Base-by-base conservation (phyloP, 2,329 filamentous ascomycete genomes). In the Cytospora piceicola region DNA sequence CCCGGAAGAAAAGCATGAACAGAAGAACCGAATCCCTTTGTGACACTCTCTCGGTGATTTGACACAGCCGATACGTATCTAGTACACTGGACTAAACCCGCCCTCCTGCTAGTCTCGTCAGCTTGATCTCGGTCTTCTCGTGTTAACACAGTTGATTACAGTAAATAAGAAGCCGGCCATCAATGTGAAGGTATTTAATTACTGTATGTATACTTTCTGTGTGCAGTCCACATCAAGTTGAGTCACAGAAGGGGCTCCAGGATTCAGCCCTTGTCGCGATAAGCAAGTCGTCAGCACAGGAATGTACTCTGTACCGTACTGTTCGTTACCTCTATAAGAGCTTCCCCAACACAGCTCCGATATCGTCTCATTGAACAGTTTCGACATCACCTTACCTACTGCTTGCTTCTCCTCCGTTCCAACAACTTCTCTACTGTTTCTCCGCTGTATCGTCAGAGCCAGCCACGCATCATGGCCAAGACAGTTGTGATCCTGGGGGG, bases 401-500 rank as follows among this genome's bases (percentile, higher is more conserved):
- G 15, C 36, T 39, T 39, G 15, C 12, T 39, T 39, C 12, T 15
- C 14, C 8, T 8, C 12, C 36, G 14, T 39, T 5, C 39, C 39
- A n/a, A n/a, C 17, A n/a, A 5, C 39, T 42, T 17, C 8, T 42
- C 20, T 42, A 42, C 17, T 42, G 5, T 24, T 24, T 12, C n/a
- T n/a, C 11, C 11, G n/a, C 9, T 22, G n/a, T 12, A 49, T 12
- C 46, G 11, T 1, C 7, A 9, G 51, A 49, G n/a, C 5, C 6
- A 29, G 30, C 32, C 29, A 42, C 52, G 61, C 70, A 70, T 58
- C 36, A 85, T 84, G 81, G 73, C 78, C 34, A 82, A 83, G 71
- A 86, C 82, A 5, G 78, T 87, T 49, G 78, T 87, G 8, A 76
- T 87, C 56, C 75, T 87, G 22, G 85, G 85, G 49, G 85, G 83